phyloP scores from a whole-genome alignment of 176 grass and related monocot genomes.

The Carex parvula region DNA sequence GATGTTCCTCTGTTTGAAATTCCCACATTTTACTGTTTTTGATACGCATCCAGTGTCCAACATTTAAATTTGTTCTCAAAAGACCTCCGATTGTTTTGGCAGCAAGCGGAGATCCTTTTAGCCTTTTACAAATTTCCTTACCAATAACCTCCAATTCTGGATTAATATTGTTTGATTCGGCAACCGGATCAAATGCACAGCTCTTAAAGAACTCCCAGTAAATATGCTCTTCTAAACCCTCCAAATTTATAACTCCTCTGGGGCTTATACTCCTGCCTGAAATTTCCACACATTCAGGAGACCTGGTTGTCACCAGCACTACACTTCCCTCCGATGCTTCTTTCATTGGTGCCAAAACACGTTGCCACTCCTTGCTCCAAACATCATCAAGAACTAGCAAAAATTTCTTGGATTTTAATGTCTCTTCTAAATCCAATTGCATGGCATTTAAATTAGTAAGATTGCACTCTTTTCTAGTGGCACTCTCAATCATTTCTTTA shows the following conservation, averaged over 20 bases:
- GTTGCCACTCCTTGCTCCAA: constrained; percentile 35
- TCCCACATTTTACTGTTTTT: constrained; percentile 28
- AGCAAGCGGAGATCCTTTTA: constrained; percentile 25
- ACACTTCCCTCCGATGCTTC: constrained; percentile 22
- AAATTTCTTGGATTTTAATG: background rate
- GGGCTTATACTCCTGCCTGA: background rate
- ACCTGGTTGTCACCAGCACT: constrained; percentile 35
- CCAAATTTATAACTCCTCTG: background rate
- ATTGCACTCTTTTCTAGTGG: no score
- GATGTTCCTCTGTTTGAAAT: background rate
- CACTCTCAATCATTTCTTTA: no score
- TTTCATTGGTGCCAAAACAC: constrained; percentile 9
- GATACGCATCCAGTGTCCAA: constrained; percentile 25
- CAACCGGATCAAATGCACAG: constrained; percentile 4
- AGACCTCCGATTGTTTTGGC: constrained; percentile 41
- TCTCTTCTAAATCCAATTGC: no score
- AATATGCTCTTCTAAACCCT: background rate
- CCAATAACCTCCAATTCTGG: constrained; percentile 9
- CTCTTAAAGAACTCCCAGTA: constrained; percentile 22
- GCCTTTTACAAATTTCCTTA: constrained; percentile 16
- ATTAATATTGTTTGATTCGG: background rate
- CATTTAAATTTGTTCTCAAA: background rate
- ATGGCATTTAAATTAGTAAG: no score
- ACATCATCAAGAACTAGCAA: constrained; percentile 33
- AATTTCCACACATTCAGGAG: background rate